A percentile compares a stretch with the other conserved stretches of the same genome.
Evolutionary conservation across 441 rosid species (phyloP).

Genomic region (Metrosideros polymorpha): DNA sequence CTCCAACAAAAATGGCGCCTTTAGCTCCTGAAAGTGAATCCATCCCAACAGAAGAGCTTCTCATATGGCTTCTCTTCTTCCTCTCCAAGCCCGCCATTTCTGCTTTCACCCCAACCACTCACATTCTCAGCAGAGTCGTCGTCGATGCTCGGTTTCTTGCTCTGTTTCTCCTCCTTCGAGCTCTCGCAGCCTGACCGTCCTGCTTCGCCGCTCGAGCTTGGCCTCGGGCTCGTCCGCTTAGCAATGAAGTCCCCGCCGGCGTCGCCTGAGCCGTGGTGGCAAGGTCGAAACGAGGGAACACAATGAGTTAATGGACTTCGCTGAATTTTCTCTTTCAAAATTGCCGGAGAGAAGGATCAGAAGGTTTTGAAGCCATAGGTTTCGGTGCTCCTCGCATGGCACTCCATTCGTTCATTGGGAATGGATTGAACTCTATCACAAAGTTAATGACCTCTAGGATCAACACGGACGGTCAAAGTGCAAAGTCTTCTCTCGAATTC

Average conservation of each 20-base stretch:
- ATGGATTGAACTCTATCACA: slow-evolving; percentile 52
- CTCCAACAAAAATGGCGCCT: neutral
- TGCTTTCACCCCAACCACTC: neutral
- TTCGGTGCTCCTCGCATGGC: slow-evolving; percentile 48
- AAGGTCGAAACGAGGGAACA: neutral
- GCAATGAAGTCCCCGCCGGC: slow-evolving; percentile 2
- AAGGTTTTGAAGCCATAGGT: slow-evolving; percentile 51
- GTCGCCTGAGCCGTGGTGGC: slow-evolving; percentile 34
- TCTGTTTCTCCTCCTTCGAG: slow-evolving; percentile 19
- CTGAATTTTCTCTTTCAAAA: neutral
- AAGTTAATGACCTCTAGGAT: slow-evolving; percentile 60
- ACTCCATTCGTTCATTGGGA: slow-evolving; percentile 66
- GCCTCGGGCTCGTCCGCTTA: slow-evolving; percentile 20
- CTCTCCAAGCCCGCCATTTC: slow-evolving; percentile 26
- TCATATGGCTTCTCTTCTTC: slow-evolving; percentile 52
- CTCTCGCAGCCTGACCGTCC: slow-evolving; percentile 16
- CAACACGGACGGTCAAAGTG: slow-evolving; percentile 10
- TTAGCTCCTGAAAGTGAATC: neutral
- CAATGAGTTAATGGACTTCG: neutral
- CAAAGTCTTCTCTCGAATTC: slow-evolving; percentile 47
- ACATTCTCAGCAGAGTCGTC: neutral
- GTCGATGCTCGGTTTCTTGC: slow-evolving; percentile 17
- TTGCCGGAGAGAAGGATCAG: neutral
- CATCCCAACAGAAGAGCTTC: slow-evolving; percentile 26
- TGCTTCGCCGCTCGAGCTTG: slow-evolving; percentile 31